Conservation (phyloP, 768 basidiomycete species). For the Pisolithus marmoratus region DNA sequence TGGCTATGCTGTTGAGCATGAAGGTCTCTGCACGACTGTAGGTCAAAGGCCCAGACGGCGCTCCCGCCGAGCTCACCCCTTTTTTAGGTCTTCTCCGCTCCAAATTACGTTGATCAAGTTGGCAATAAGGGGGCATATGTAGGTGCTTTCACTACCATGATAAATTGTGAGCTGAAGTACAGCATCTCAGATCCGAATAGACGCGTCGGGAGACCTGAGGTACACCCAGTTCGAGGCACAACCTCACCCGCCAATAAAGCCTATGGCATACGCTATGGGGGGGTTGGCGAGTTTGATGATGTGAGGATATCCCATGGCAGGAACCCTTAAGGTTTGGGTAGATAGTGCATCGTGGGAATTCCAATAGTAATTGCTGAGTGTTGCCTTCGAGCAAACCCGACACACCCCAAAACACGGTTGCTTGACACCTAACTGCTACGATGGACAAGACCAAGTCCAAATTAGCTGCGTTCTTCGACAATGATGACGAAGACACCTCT, state of each 20-base stretch:
- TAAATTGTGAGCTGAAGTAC: conserved; percentile 4
- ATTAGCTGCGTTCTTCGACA: conserved; percentile 78
- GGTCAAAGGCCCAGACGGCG: conserved; percentile 13
- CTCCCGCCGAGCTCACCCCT: conserved; percentile 7
- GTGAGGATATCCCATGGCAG: conserved; percentile 27
- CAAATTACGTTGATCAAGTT: conserved; percentile 90
- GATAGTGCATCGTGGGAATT: conserved; percentile 21
- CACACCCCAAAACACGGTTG: too few species aligned
- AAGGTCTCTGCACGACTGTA: conserved; percentile 91
- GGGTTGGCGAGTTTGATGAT: conserved; percentile 67
- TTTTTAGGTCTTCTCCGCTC: conserved; percentile 84
- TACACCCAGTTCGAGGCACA: conserved; percentile 83
- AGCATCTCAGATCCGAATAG: conserved; percentile 65
- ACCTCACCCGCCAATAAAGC: conserved; percentile 84
- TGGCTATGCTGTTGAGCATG: conserved; percentile 93
- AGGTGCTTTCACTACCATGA: conserved; percentile 25
- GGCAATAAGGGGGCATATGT: conserved; percentile 93
- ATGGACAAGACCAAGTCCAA: conserved; percentile 38
- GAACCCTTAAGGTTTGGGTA: neutral
- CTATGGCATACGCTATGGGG: conserved; percentile 83
- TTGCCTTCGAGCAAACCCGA: too few species aligned
- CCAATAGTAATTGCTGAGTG: neutral
- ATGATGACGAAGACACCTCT: conserved; percentile 79
- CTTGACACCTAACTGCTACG: conserved; percentile 1
- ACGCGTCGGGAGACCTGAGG: conserved; percentile 63